These are phyloP conservation scores for Mycena vitilis DNA, from an alignment of 768 basidiomycete genomes.

Conservation along the genomic window DNA sequence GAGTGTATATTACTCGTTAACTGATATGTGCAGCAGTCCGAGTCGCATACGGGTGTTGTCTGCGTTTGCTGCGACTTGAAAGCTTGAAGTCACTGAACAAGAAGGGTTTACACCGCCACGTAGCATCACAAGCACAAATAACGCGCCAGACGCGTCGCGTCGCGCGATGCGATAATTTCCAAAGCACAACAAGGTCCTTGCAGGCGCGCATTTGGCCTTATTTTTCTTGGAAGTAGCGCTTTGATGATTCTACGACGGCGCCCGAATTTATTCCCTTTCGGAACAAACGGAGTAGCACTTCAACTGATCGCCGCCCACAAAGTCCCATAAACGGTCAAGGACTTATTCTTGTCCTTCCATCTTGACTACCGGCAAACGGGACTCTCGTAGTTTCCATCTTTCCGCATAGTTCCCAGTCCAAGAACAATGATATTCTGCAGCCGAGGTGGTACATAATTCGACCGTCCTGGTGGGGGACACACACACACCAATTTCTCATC, in stretches of 20 bases:
- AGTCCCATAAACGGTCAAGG: background rate
- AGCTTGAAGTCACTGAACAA: too few relatives aligned
- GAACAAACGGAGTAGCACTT: conserved; percentile 11
- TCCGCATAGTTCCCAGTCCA: conserved; percentile 7
- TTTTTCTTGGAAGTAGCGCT: background rate
- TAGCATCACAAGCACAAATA: too few relatives aligned
- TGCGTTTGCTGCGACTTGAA: too few relatives aligned
- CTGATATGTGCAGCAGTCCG: too few relatives aligned
- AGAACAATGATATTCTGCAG: conserved; percentile 21
- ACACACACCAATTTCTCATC: background rate
- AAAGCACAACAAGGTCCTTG: too few relatives aligned
- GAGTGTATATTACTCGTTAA: too few relatives aligned
- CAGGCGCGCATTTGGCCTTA: background rate
- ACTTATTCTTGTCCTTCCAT: background rate
- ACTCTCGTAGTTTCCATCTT: conserved; percentile 19
- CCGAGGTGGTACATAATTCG: conserved; percentile 8
- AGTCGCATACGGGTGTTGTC: too few relatives aligned
- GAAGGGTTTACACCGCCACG: too few relatives aligned
- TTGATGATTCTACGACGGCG: background rate
- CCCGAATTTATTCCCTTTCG: background rate
- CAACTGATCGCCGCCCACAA: conserved; percentile 20
- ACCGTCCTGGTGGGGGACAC: background rate
- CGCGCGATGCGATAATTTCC: too few relatives aligned
- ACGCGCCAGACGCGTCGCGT: too few relatives aligned
- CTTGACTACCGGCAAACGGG: conserved; percentile 9